Evolutionary conservation across 2,329 filamentous ascomycete genomes (phyloP).

Genomic region (Claviceps capensis): DNA sequence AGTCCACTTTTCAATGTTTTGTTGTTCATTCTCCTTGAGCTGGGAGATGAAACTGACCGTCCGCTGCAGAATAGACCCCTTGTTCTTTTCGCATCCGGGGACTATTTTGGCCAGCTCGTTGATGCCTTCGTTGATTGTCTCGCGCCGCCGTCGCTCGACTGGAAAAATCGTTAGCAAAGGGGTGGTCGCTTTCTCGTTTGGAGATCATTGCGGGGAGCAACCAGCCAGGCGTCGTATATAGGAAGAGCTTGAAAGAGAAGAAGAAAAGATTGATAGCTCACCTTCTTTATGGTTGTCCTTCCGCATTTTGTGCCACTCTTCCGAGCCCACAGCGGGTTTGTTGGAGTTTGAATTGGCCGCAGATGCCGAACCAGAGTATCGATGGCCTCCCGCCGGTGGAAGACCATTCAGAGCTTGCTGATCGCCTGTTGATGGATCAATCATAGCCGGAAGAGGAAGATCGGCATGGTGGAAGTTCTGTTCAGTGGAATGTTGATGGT

Average conservation of each 20-base stretch:
- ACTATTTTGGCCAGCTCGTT: conserved; percentile 97
- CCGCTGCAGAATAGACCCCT: conserved; percentile 87
- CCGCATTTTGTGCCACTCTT: conserved; percentile 94
- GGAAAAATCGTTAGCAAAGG: conserved; percentile 11
- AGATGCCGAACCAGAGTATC: conserved; percentile 24
- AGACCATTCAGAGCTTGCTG: conserved; percentile 27
- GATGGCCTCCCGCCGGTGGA: conserved; percentile 14
- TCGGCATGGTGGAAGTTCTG: conserved; percentile 17
- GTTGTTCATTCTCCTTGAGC: conserved; percentile 83
- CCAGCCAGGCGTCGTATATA: too few relatives aligned
- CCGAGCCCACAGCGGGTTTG: conserved; percentile 72
- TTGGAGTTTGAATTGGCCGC: conserved; percentile 40
- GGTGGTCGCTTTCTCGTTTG: too few relatives aligned
- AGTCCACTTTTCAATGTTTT: conserved; percentile 91
- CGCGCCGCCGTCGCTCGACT: conserved; percentile 93
- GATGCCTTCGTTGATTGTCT: conserved; percentile 98
- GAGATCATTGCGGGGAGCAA: too few relatives aligned
- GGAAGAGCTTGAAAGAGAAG: too few relatives aligned
- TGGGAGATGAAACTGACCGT: conserved; percentile 91
- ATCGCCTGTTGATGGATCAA: conserved; percentile 9
- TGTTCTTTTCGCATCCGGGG: conserved; percentile 96
- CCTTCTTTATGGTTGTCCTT: conserved; percentile 99
- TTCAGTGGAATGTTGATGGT: conserved; percentile 12
- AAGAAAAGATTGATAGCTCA: conserved; percentile 25
- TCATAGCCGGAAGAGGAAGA: conserved; percentile 17